phyloP scores from a whole-genome alignment of 2,329 filamentous ascomycete genomes.

The Aspergillus aculeatus region DNA sequence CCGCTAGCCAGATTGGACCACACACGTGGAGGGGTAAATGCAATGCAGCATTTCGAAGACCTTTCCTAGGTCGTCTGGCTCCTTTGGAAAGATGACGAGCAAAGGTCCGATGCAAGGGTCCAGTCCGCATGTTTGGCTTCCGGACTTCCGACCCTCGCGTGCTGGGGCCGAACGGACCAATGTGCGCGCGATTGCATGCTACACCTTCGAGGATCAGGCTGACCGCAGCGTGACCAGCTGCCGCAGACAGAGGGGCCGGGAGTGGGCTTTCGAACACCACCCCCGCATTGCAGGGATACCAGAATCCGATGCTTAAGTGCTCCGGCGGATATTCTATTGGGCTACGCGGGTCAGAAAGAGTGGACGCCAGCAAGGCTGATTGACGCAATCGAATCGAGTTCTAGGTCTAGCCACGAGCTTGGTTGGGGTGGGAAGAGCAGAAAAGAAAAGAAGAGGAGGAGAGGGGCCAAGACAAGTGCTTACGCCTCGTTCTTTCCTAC shows the following conservation, averaged over 20 bases:
- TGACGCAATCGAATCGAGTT: too few species aligned
- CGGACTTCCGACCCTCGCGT: too few species aligned
- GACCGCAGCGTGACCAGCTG: background rate
- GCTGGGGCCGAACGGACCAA: too few species aligned
- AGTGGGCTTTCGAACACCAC: background rate
- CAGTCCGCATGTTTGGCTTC: too few species aligned
- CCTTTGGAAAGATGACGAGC: too few species aligned
- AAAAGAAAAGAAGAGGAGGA: background rate
- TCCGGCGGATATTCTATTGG: background rate
- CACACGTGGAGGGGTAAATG: too few species aligned
- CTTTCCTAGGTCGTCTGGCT: too few species aligned
- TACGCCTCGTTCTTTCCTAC: background rate
- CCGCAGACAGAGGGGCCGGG: too few species aligned
- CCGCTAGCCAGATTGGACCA: too few species aligned
- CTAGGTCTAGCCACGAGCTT: background rate
- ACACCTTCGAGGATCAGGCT: background rate
- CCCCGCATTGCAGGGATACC: background rate
- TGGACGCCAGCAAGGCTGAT: background rate
- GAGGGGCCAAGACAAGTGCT: background rate
- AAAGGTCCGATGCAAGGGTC: too few species aligned
- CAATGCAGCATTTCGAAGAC: too few species aligned
- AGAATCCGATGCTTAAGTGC: background rate
- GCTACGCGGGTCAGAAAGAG: background rate
- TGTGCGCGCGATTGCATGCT: background rate
- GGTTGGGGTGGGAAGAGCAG: background rate